Evolutionary conservation across 345 rosid genomes (phyloP).

Genomic region (Turnera subulata): DNA sequence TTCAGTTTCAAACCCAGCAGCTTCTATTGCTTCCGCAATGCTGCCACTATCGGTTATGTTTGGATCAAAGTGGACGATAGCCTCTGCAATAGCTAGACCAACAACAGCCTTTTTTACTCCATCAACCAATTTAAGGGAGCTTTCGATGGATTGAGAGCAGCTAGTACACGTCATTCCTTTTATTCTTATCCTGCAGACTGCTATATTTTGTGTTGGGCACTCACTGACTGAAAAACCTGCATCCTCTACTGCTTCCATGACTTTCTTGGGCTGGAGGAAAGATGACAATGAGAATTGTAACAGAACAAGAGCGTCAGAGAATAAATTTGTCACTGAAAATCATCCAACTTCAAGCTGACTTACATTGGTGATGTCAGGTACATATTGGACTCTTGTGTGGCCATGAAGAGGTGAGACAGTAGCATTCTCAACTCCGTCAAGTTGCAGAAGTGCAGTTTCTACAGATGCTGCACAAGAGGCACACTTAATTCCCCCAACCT

Average conservation of each 20-base stretch:
- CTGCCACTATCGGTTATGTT: constrained; percentile 30
- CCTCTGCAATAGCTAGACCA: constrained; percentile 79
- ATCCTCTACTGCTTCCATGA: constrained; percentile 61
- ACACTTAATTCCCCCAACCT: too few species aligned
- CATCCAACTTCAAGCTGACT: too few species aligned
- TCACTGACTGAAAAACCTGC: constrained; percentile 62
- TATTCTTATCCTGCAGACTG: constrained; percentile 58
- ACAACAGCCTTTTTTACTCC: constrained; percentile 74
- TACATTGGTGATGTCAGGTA: too few species aligned
- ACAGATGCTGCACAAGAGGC: too few species aligned
- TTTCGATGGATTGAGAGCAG: constrained; percentile 70
- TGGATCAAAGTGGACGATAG: constrained; percentile 63
- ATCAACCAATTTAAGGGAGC: constrained; percentile 40
- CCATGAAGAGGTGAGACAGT: too few species aligned
- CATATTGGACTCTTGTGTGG: too few species aligned
- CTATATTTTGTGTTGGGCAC: constrained; percentile 54
- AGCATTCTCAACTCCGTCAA: too few species aligned
- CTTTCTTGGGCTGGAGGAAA: too few species aligned
- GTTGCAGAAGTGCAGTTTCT: too few species aligned
- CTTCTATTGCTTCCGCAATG: constrained; percentile 54
- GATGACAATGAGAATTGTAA: too few species aligned
- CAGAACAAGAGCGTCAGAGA: too few species aligned
- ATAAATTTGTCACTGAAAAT: too few species aligned
- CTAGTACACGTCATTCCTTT: constrained; percentile 80
- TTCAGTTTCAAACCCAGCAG: constrained; percentile 72